Base-by-base conservation (phyloP, 176 grass and related monocot genomes). In the Musa troglodytarum region DNA sequence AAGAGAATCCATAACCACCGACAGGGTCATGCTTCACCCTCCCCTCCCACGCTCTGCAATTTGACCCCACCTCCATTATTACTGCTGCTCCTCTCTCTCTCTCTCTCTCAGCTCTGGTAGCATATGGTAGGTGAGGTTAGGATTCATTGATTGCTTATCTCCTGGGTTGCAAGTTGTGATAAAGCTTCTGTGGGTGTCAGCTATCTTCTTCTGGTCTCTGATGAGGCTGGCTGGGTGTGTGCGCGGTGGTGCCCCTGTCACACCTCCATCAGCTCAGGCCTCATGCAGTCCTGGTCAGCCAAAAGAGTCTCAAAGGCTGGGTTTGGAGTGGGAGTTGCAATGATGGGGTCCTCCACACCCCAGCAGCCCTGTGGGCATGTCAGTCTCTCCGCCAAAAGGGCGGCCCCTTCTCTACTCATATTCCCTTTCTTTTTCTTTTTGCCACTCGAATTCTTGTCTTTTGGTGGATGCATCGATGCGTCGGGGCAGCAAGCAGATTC, bases 1-100 rank as follows among this genome's bases (percentile, higher is more conserved):
- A 58, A 57, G 24, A 24, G 71, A 75, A 43, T 19, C 73, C 73
- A 61, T 49, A 75, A 57, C 73, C 25, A 75, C 73, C 73, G 73
- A 75, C 73, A 75, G 19, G 23, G 73, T 61, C 73, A 75, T 75
- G 73, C 59, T 61, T 75, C 73, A 75, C 73, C 54, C 73, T 59
- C 73, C 73, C 73, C 73, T 75, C 73, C 73, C 16, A 20, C 17
- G 51, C 54, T 10, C 13, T 29, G 72, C 72, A 74, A 74, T 16
- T 43, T 34, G 72, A 11, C 54, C 72, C 72, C 72, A 74, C 53
- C 14, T 28, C 28, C 54, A 59, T 29, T 74, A 73, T 73, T 54
- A 23, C 50, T 55, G n/a, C 20, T 73, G 13, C 50, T 22, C 14
- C 25, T 26, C 70, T 53, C 2, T 29, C 28, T 29, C 66, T 69